Conservation (phyloP, 2,329 filamentous ascomycete genomes). For the Ophiosphaerella narmari region DNA sequence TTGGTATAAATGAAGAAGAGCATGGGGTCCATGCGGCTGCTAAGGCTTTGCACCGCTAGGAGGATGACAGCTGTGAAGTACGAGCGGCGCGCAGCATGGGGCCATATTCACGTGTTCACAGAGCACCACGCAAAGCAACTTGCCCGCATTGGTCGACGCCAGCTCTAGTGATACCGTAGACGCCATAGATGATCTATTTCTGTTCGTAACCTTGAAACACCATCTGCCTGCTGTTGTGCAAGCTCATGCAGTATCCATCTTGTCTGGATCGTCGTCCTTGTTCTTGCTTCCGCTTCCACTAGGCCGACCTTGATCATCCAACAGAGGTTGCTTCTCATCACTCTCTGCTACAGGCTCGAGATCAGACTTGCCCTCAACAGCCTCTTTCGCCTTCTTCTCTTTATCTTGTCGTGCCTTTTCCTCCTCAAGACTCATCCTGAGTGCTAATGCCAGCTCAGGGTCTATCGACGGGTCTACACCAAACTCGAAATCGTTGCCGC, state of each 20-base stretch:
- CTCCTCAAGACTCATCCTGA: slow-evolving; percentile 98
- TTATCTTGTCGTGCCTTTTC: slow-evolving; percentile 93
- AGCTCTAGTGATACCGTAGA: slow-evolving; percentile 30
- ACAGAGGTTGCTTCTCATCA: slow-evolving; percentile 63
- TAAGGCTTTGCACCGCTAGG: too few species aligned
- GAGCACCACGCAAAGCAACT: not conserved
- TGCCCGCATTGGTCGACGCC: slow-evolving; percentile 12
- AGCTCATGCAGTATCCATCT: slow-evolving; percentile 87
- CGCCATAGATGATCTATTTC: slow-evolving; percentile 32
- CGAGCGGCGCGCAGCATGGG: not conserved
- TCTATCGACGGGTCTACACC: slow-evolving; percentile 90
- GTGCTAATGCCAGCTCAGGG: slow-evolving; percentile 88
- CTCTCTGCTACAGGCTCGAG: slow-evolving; percentile 81
- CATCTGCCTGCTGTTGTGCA: slow-evolving; percentile 1
- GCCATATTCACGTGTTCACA: too few species aligned
- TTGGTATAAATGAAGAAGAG: too few species aligned
- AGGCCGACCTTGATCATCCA: slow-evolving; percentile 67
- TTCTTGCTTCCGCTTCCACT: slow-evolving; percentile 61
- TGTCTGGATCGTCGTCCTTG: slow-evolving; percentile 66
- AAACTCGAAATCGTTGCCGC: slow-evolving; percentile 75
- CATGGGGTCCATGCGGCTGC: too few species aligned
- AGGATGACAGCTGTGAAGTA: too few species aligned
- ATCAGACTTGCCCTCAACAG: slow-evolving; percentile 70
- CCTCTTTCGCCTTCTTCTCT: slow-evolving; percentile 75
- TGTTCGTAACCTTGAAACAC: slow-evolving; percentile 4